Base-by-base conservation (phyloP, 306 rosid species). In the Cucurbita moschata region DNA sequence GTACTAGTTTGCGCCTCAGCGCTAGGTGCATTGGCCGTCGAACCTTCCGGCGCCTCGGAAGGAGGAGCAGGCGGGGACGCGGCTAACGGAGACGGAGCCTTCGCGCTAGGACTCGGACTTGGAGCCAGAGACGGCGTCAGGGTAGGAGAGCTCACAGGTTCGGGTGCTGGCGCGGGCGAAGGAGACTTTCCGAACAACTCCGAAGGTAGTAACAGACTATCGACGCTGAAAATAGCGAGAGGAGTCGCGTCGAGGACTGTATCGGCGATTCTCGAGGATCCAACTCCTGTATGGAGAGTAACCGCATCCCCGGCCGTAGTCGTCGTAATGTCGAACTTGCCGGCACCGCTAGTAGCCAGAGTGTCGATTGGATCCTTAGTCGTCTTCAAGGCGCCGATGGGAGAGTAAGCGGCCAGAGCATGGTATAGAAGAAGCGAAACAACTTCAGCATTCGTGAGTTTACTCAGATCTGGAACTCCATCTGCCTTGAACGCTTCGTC, bases 11-110 rank as follows among this genome's bases (percentile, higher is more conserved):
- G 81, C 35, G 90, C 82, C 72, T 43, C 88, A 0, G 85, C 73
- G 7, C 82, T 30, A 49, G 97, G 97, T 0, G 89, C 81, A 8
- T 56, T 85, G 0, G 91, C 75, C 6, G 96, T 96, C 0, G 96
- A 21, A 23, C 80, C 87, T 0, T 6, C 85, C 0, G 98, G 96
- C 0, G 83, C 52, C 23, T 79, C 89, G 6, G 64, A 37, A 0
- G 87, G 86, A 0, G 98, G 98, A 42, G 96, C 89, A 0, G 98
- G 98, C 2, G 98, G 98, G 0, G 98, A 90, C 0, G 90, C 89
- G 0, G 59, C 57, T 0, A 71, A 19, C 0, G 98, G 98, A 1
- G 98, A 75, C 10, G 97, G 96, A 6, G 92, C 81, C 5, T 21
- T 12, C 12, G 76, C 82, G 0, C 73, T 83, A 1, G 91, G 83